Conservation (phyloP, 495 filamentous ascomycete genomes). For the Glarea lozoyensis region DNA sequence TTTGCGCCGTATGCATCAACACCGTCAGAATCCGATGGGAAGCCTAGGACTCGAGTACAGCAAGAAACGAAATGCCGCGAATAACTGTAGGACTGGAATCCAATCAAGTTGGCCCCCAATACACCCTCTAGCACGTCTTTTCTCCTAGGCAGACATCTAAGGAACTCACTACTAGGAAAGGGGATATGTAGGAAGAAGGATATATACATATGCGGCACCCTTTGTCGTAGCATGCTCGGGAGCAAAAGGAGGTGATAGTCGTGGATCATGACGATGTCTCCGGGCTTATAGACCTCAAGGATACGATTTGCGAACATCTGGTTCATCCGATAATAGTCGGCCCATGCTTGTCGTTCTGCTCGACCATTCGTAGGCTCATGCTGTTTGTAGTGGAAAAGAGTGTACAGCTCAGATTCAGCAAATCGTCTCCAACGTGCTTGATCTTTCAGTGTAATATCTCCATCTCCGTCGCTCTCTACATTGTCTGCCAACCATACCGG, state of each 20-base stretch:
- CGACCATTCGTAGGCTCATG: constrained; percentile 80
- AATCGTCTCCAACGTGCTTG: constrained; percentile 78
- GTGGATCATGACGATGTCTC: constrained; percentile 84
- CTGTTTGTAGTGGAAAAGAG: constrained; percentile 87
- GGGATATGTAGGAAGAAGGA: constrained; percentile 89
- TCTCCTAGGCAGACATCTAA: constrained; percentile 72
- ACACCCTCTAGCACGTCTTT: constrained; percentile 85
- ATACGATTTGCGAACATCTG: constrained; percentile 82
- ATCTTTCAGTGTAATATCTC: constrained; percentile 60
- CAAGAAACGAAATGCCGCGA: constrained; percentile 87
- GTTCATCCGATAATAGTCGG: constrained; percentile 82
- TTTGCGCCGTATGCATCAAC: constrained; percentile 84
- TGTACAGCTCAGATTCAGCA: constrained; percentile 82
- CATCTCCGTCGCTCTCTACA: constrained; percentile 45
- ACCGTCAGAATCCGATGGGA: constrained; percentile 68
- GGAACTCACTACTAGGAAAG: constrained; percentile 89
- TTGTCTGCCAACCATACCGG: constrained; percentile 83
- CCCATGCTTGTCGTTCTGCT: constrained; percentile 72
- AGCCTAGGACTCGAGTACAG: constrained; percentile 79
- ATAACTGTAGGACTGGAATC: constrained; percentile 89
- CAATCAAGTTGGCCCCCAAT: constrained; percentile 81
- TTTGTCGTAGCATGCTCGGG: constrained; percentile 74
- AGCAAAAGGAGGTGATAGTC: constrained; percentile 87
- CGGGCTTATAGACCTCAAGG: constrained; percentile 73
- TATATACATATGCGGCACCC: constrained; percentile 74